Base-by-base conservation (phyloP, 495 filamentous ascomycete genomes). In the Penicillium pancosmium region DNA sequence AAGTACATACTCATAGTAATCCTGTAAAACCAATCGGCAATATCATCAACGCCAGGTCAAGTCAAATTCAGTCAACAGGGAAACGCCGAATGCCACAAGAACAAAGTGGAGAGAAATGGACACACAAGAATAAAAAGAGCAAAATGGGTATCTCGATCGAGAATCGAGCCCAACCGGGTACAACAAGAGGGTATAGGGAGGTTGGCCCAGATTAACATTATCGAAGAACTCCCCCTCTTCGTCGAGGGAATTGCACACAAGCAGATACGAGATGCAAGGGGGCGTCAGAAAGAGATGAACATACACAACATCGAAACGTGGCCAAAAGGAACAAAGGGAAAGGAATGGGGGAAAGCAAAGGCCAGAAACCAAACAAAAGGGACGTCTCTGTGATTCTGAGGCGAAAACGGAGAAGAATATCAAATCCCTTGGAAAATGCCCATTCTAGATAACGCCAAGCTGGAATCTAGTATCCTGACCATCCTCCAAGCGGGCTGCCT, bases 171-270 rank as follows among this genome's bases (percentile, higher is more conserved):
- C 53, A 63, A 73, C 62, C 61, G 68, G 66, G 69, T 72, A 77
- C 71, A 77, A 74, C 67, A 78, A 31, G 67, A 70, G 78, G 73
- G 73, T 74, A 72, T 76, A 76, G 65, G 74, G 80, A 65, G 77
- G 73, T 55, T 78, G 68, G 64, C 65, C 63, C 69, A 68, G 66
- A 75, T 75, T 71, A 74, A 68, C 65, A 73, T 71, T 74, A 70
- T 62, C 54, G 59, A 64, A 60, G 53, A 70, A 63, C 66, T 60
- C 63, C 49, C 57, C 51, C n/a, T 40, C 59, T 65, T 63, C 65
- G 59, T 72, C 64, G 51, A 69, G 64, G 47, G 41, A 44, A 21
- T 19, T 66, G 54, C 68, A 72, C 55, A 67, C 51, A 65, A 27
- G 61, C 58, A 68, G 62, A 62, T 58, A 63, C 56, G 54, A 64